phyloP scores from a whole-genome alignment of 139 green algal species.

The Chlorella ohadii region DNA sequence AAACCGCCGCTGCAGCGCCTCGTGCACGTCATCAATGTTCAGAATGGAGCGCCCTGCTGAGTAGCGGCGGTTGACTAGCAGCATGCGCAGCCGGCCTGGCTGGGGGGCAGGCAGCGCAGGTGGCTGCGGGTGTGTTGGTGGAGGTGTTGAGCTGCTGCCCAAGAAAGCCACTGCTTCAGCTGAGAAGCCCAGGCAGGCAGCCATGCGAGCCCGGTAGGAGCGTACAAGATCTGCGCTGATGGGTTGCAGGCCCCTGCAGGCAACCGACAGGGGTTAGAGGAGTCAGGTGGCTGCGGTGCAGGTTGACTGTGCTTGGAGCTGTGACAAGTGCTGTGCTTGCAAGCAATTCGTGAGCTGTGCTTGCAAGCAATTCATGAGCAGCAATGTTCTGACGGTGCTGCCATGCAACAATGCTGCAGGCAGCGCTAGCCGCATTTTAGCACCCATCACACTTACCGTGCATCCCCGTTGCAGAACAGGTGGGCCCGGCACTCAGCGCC shows the following conservation, averaged over 20 bases:
- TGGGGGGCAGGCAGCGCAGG: not conserved
- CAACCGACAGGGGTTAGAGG: too few relatives aligned
- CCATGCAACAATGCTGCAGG: too few relatives aligned
- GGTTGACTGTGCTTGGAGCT: too few relatives aligned
- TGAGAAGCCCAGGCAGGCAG: not conserved
- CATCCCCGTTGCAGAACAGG: not conserved
- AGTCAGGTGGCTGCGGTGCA: too few relatives aligned
- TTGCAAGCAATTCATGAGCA: too few relatives aligned
- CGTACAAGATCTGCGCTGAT: not conserved
- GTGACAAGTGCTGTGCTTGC: too few relatives aligned
- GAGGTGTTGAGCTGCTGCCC: too few relatives aligned
- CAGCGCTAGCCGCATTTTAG: too few relatives aligned
- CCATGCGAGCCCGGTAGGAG: not conserved
- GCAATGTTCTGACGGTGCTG: too few relatives aligned
- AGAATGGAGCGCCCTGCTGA: not conserved
- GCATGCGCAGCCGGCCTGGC: not conserved
- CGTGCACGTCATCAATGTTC: not conserved
- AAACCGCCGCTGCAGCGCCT: not conserved
- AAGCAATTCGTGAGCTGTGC: too few relatives aligned
- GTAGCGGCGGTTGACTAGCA: not conserved
- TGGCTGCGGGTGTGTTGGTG: too few relatives aligned
- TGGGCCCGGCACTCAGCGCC: not conserved
- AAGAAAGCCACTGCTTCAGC: too few relatives aligned
- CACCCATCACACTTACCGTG: not conserved
- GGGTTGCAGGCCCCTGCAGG: not conserved